Conservation (phyloP, 2,329 filamentous ascomycete genomes). For the Fusarium compactum region DNA sequence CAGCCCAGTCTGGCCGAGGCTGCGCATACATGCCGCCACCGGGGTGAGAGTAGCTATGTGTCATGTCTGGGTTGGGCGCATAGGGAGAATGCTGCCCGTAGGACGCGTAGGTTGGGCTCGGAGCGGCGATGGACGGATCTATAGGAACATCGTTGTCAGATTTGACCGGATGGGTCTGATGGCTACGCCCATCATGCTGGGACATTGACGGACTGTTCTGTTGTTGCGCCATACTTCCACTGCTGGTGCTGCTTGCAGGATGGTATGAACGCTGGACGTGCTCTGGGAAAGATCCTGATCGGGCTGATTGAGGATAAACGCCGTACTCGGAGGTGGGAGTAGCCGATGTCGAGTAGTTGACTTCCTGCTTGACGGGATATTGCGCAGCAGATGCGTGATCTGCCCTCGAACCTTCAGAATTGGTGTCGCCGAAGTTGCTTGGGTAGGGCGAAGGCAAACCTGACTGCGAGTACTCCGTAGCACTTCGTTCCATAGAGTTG, state of each 20-base stretch:
- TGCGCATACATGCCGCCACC: conserved; percentile 74
- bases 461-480: conserved; percentile 86
- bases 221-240: conserved; percentile 94
- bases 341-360: conserved; percentile 80
- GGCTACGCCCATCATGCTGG: conserved; percentile 83
- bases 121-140: conserved; percentile 97
- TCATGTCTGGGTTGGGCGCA: conserved; percentile 85
- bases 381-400: conserved; percentile 95
- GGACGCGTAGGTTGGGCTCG: conserved; percentile 86
- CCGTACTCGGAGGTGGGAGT: conserved; percentile 93
- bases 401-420: conserved; percentile 88
- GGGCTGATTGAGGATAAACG: conserved; percentile 78
- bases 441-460: conserved; percentile 83
- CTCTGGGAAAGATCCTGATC: conserved; percentile 87
- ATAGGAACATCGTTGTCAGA: conserved; percentile 98
- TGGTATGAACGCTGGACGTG: conserved; percentile 89
- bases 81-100: conserved; percentile 89
- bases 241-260: conserved; percentile 78
- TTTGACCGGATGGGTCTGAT: conserved; percentile 82
- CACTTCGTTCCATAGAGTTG: conserved; percentile 69
- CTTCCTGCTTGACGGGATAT: conserved; percentile 86
- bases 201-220: conserved; percentile 97
- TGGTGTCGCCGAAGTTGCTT: conserved; percentile 73
- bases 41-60: conserved; percentile 77
- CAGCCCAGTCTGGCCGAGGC: conserved; percentile 79